Base-by-base conservation (phyloP, 108 stramenopile species). In the Poteriospumella lacustris region DNA sequence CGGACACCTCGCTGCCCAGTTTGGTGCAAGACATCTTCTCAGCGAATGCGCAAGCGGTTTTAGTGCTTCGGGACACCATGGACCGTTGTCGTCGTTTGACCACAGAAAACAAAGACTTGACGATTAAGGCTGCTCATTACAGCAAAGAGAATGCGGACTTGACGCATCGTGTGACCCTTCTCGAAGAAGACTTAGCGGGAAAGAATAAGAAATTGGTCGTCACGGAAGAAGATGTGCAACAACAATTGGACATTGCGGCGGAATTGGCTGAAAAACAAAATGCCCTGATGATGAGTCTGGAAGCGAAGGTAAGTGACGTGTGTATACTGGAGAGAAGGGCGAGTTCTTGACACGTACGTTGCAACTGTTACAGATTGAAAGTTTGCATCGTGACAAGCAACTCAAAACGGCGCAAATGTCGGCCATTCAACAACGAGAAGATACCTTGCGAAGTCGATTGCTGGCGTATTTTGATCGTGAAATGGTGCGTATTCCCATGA, bases 221-320 rank as follows among this genome's bases (percentile, higher is more conserved):
- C 15, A 36, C 24, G 12, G 64, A 68, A 68, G 24, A 36, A 19
- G 64, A 36, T 68, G 9, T 42, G 26, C 28, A 44, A 5, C 12
- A 5, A 5, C 9, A 73, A 12, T 19, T 73, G 19, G 33, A 5
- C 9, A 5, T 3, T 12, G 70, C 70, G 12, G 70, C 70, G 28
- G 70, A 73, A 9, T 73, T 73, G 24, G 70, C 70, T 5, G 70
- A 73, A 56, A 73, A 73, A 56, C 70, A 73, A 56, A 73, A 73
- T 42, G 33, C 33, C 12, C 24, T 73, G 47, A 38, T 42, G 28
- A 5, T 73, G 70, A 73, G 31, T 9, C 42, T 73, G 47, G 12
- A 73, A 24, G 70, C 70, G 28, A 73, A 73, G 70, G n/a, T n/a
- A n/a, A n/a, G n/a, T n/a, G n/a, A n/a, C n/a, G n/a, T n/a, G n/a